Conservation (phyloP, 345 rosid species). For the Trapa bicornis region DNA sequence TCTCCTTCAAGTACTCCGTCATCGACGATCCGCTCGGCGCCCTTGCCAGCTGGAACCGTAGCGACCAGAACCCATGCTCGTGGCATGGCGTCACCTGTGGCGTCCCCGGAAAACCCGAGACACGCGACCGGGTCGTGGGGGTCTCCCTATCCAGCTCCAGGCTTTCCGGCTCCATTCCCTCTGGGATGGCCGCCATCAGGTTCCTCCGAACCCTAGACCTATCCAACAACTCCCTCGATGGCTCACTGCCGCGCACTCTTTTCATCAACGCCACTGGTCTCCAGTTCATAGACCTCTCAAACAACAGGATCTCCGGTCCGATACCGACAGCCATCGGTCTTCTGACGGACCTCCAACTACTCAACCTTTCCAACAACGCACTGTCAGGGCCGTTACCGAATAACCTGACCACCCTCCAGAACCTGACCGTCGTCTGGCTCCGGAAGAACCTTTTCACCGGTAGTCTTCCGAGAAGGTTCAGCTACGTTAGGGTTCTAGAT, state of each 20-base stretch:
- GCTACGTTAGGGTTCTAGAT: constrained; percentile 43
- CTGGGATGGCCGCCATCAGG: constrained; percentile 47
- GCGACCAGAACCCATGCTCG: constrained; percentile 57
- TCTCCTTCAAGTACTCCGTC: constrained; percentile 63
- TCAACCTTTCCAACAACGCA: constrained; percentile 61
- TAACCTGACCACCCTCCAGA: constrained; percentile 22
- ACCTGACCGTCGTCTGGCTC: constrained; percentile 41
- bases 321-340: constrained; percentile 32
- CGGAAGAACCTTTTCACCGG: constrained; percentile 51
- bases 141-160: constrained; percentile 51
- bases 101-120: constrained; percentile 9
- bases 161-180: constrained; percentile 63
- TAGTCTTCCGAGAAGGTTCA: constrained; percentile 41
- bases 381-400: constrained; percentile 56
- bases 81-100: constrained; percentile 79
- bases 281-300: constrained; percentile 56
- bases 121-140: constrained; percentile 34
- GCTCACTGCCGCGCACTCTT: constrained; percentile 53
- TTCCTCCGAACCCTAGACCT: constrained; percentile 54
- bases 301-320: constrained; percentile 50
- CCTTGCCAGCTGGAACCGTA: constrained; percentile 46
- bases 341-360: constrained; percentile 34
- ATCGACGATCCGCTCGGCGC: constrained; percentile 50
- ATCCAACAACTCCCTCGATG: constrained; percentile 69
- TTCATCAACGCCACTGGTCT: constrained; percentile 47